Conservation (phyloP, 306 rosid species). For the Cicer judaicum region DNA sequence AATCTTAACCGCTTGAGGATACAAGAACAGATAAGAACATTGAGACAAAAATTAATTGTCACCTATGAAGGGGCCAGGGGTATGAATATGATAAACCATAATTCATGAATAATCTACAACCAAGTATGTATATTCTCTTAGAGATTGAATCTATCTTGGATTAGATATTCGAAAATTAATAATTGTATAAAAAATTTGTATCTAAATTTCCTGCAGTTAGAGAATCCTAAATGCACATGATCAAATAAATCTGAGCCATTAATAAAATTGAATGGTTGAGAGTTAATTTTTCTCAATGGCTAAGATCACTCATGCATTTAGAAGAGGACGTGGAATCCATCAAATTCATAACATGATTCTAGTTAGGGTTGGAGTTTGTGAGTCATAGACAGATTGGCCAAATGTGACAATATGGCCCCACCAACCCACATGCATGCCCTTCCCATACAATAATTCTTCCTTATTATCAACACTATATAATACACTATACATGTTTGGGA, state of each 20-base stretch:
- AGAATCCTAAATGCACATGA: too few species aligned
- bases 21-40: conserved; percentile 40
- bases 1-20: conserved; percentile 42
- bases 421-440: conserved; percentile 83
- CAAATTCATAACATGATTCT: conserved; percentile 53
- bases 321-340: too few species aligned
- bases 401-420: conserved; percentile 62
- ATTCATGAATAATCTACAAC: conserved; percentile 41
- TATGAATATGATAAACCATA: conserved; percentile 32
- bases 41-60: conserved; percentile 13
- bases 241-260: too few species aligned
- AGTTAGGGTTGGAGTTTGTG: conserved; percentile 44
- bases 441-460: conserved; percentile 39
- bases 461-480: conserved; percentile 36
- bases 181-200: too few species aligned
- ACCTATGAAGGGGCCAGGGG: conserved; percentile 1
- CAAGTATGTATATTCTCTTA: conserved; percentile 27
- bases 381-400: conserved; percentile 63
- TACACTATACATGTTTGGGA: conserved; percentile 25
- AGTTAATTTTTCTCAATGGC: too few species aligned
- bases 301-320: too few species aligned
- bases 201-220: too few species aligned
- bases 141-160: conserved; percentile 55
- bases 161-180: conserved; percentile 23
- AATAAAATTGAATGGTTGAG: too few species aligned